phyloP scores from a whole-genome alignment of 192 early-diverging fungal species.

The Coemansia sp. region DNA sequence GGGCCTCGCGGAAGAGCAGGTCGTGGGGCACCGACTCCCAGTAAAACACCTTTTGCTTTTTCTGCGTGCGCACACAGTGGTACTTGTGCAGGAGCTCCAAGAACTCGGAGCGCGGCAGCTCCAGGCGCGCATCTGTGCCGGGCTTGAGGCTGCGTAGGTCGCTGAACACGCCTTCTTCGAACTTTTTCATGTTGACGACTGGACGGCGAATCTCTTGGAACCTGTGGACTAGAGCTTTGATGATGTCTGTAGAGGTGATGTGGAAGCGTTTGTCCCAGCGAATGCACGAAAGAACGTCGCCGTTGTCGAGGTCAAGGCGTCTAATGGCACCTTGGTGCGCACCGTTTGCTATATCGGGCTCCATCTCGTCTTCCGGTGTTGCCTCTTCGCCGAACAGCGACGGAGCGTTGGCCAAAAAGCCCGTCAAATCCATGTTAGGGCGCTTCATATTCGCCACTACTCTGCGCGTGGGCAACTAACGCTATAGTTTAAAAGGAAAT shows the following conservation, averaged over 20 bases:
- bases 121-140: conserved; percentile 86
- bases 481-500: not conserved
- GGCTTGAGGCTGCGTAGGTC: conserved; percentile 95
- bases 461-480: conserved; percentile 30
- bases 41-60: conserved; percentile 99
- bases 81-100: conserved; percentile 93
- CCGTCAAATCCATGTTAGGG: conserved; percentile 27
- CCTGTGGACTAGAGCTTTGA: conserved; percentile 82
- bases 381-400: conserved; percentile 49
- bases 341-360: conserved; percentile 38
- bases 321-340: conserved; percentile 37
- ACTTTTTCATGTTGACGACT: conserved; percentile 89
- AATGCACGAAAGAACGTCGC: conserved; percentile 88
- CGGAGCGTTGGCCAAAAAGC: conserved; percentile 49
- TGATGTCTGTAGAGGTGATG: conserved; percentile 97
- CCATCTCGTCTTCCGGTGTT: conserved; percentile 36
- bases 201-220: conserved; percentile 88
- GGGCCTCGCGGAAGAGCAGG: conserved; percentile 89
- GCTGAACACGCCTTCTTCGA: conserved; percentile 97
- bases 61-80: conserved; percentile 95
- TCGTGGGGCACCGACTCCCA: conserved; percentile 97
- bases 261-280: conserved; percentile 90
- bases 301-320: conserved; percentile 65
- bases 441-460: conserved; percentile 30
- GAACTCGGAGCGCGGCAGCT: conserved; percentile 90